These are phyloP conservation scores for Domatiomyces globalis DNA, from an alignment of 2,329 filamentous ascomycete species.

Conservation along the genomic window DNA sequence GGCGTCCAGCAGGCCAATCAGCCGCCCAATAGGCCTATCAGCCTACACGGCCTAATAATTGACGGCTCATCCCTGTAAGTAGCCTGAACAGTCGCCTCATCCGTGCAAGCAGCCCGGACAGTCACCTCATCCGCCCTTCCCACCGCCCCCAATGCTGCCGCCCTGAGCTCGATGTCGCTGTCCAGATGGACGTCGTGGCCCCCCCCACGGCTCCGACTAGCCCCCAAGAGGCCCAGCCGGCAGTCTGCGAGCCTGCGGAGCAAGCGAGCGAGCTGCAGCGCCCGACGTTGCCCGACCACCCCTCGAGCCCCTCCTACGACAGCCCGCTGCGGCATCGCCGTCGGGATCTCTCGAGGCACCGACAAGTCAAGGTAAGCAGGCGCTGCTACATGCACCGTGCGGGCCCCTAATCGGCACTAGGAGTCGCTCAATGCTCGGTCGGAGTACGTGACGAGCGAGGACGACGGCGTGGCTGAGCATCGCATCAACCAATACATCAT, in stretches of 20 bases:
- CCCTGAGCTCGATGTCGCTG: conserved; percentile 12
- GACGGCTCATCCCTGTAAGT: no score
- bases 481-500: conserved; percentile 92
- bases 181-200: conserved; percentile 17
- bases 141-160: background rate
- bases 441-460: conserved; percentile 70
- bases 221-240: background rate
- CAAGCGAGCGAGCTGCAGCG: background rate
- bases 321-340: conserved; percentile 53
- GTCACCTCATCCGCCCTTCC: background rate
- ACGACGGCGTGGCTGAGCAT: conserved; percentile 67
- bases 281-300: conserved; percentile 18
- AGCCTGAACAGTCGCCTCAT: background rate
- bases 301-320: conserved; percentile 44
- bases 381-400: background rate
- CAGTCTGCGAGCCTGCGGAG: conserved; percentile 4
- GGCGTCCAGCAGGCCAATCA: background rate
- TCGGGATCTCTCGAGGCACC: conserved; percentile 45
- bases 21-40: background rate
- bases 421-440: conserved; percentile 86
- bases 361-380: conserved; percentile 45
- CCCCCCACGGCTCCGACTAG: conserved; percentile 14
- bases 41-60: background rate
- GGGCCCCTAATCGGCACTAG: conserved; percentile 29
- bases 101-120: background rate